phyloP scores from a whole-genome alignment of 2,329 filamentous ascomycete species.

The Xylaria hypoxylon region DNA sequence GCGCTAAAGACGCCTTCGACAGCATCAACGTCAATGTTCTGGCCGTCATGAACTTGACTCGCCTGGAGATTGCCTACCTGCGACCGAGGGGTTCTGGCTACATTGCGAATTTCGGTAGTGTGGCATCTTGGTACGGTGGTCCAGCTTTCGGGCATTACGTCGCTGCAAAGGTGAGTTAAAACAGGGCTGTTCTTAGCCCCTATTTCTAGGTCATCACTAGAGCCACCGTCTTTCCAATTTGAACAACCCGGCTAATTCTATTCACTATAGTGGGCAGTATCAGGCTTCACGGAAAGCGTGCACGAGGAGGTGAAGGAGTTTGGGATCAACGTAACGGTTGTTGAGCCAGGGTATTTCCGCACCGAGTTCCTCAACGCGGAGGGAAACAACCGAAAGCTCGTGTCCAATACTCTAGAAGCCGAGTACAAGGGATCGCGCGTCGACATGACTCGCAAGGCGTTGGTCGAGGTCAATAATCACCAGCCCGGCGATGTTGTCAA shows the following conservation, averaged over 20 bases:
- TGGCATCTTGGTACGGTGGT: conserved; percentile 53
- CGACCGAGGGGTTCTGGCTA: conserved; percentile 50
- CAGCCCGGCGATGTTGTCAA: conserved; percentile 68
- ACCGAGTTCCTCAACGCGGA: conserved; percentile 60
- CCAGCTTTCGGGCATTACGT: conserved; percentile 53
- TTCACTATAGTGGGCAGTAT: conserved; percentile 50
- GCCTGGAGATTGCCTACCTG: conserved; percentile 54
- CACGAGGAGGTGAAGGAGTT: conserved; percentile 52
- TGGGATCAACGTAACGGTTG: conserved; percentile 55
- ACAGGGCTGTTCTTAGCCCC: not conserved
- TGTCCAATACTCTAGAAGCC: conserved; percentile 49
- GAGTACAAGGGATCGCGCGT: conserved; percentile 47
- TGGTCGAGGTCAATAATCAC: conserved; percentile 57
- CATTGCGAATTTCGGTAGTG: conserved; percentile 57
- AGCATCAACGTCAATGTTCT: conserved; percentile 57
- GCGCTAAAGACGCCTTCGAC: conserved; percentile 48
- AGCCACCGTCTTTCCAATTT: not conserved
- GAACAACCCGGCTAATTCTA: not conserved
- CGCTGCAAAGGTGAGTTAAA: conserved; percentile 50
- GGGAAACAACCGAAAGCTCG: conserved; percentile 43
- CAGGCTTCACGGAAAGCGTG: conserved; percentile 53
- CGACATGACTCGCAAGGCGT: conserved; percentile 46
- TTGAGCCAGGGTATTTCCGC: conserved; percentile 67
- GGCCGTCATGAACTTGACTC: conserved; percentile 54
- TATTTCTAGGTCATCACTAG: not conserved